A percentile compares a stretch with the other conserved stretches of the same genome.
Evolutionary conservation across 2,329 filamentous ascomycete genomes (phyloP).

Genomic region (Spiromastix sp.): DNA sequence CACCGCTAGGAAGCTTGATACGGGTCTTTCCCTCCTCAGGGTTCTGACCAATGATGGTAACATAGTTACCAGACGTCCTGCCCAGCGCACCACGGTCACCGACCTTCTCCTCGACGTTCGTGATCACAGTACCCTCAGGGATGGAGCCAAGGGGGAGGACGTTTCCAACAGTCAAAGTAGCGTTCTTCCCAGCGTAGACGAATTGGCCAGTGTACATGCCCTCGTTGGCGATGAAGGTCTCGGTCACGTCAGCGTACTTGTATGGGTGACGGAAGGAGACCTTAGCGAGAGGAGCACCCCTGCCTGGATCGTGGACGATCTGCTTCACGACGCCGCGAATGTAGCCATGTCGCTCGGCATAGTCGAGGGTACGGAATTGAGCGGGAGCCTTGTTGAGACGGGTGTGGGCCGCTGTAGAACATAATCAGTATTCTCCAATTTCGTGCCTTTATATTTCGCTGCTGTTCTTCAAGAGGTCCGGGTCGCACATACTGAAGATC

Average conservation of each 20-base stretch:
- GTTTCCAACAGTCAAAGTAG: conserved; percentile 92
- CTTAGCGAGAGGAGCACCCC: conserved; percentile 94
- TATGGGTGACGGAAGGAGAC: conserved; percentile 97
- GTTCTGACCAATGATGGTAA: conserved; percentile 96
- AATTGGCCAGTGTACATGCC: conserved; percentile 99
- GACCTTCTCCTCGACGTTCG: conserved; percentile 98
- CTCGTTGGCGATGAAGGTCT: conserved; percentile 99
- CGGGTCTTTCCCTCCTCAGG: conserved; percentile 98
- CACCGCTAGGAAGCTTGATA: conserved; percentile 96
- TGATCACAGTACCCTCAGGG: conserved; percentile 97
- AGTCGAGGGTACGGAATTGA: conserved; percentile 96
- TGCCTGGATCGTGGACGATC: conserved; percentile 97
- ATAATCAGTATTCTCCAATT: conserved; percentile 4
- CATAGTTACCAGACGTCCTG: conserved; percentile 98
- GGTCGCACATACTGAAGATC: conserved; percentile 59
- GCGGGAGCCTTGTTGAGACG: conserved; percentile 90
- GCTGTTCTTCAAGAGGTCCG: conserved; percentile 10
- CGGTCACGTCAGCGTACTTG: conserved; percentile 92
- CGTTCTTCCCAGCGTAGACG: conserved; percentile 99
- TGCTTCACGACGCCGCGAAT: conserved; percentile 95
- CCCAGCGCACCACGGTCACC: conserved; percentile 94
- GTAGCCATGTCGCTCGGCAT: conserved; percentile 94
- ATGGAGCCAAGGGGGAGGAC: conserved; percentile 87
- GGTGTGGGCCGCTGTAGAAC: conserved; percentile 59
- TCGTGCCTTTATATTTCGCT: background rate